Evolutionary conservation across 129 eudicot species (phyloP).

Genomic region (Cynara cardunculus): DNA sequence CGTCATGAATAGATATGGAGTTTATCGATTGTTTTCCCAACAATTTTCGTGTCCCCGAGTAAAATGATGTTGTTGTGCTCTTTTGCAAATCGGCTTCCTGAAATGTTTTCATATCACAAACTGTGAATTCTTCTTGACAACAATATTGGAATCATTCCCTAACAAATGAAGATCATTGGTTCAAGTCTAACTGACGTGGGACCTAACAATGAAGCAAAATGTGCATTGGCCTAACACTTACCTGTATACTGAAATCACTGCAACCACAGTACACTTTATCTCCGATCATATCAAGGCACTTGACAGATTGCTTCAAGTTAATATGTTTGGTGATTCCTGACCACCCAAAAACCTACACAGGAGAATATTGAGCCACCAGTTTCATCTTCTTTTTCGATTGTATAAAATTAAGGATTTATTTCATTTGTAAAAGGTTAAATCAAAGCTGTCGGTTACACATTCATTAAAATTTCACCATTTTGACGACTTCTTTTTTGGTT

Average conservation of each 20-base stretch:
- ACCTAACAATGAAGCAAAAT: too few species aligned
- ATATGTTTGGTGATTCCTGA: conserved; percentile 59
- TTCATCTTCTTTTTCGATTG: not conserved
- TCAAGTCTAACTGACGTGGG: too few species aligned
- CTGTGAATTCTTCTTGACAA: not conserved
- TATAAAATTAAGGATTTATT: not conserved
- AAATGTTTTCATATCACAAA: not conserved
- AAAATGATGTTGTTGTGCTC: conserved; percentile 46
- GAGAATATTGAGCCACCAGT: not conserved
- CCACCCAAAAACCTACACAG: conserved; percentile 60
- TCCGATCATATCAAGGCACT: conserved; percentile 48
- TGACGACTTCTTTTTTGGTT: not conserved
- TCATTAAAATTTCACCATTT: not conserved
- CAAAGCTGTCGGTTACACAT: not conserved
- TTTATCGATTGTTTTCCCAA: conserved; percentile 67
- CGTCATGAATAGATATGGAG: conserved; percentile 46
- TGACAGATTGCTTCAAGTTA: conserved; percentile 63
- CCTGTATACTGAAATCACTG: conserved; percentile 63
- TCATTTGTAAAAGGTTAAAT: too few species aligned
- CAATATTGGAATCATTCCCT: too few species aligned
- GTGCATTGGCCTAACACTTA: conserved; percentile 20
- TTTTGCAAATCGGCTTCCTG: conserved; percentile 71
- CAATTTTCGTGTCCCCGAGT: conserved; percentile 63
- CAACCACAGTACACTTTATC: conserved; percentile 75
- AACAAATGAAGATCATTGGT: too few species aligned